Evolutionary conservation across 306 rosid species (phyloP).

Genomic region (Sophora flavescens): DNA sequence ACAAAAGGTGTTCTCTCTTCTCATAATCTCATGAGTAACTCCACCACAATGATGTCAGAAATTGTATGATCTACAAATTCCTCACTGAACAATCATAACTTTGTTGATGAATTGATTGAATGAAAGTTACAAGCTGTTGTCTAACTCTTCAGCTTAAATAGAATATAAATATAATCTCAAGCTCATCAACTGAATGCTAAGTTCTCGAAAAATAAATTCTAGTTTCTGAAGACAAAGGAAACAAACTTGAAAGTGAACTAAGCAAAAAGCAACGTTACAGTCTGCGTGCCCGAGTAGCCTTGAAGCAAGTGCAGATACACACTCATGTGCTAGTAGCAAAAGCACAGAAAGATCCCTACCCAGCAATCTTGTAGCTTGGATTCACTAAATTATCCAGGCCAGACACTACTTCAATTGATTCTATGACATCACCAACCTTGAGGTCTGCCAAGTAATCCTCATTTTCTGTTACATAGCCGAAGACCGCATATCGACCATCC

Average conservation of each 20-base stretch:
- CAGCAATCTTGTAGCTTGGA: slow-evolving; percentile 96
- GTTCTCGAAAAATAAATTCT: slow-evolving; percentile 33
- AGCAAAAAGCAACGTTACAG: slow-evolving; percentile 24
- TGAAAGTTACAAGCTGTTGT: slow-evolving; percentile 39
- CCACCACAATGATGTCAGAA: slow-evolving; percentile 18
- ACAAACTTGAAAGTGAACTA: slow-evolving; percentile 38
- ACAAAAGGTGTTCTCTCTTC: not conserved
- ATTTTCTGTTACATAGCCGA: slow-evolving; percentile 85
- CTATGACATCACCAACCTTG: slow-evolving; percentile 96
- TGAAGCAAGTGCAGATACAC: slow-evolving; percentile 29
- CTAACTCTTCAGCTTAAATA: slow-evolving; percentile 10
- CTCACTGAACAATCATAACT: slow-evolving; percentile 42
- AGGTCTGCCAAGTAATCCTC: slow-evolving; percentile 91
- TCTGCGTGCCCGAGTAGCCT: slow-evolving; percentile 35
- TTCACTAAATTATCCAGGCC: slow-evolving; percentile 87
- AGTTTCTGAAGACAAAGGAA: slow-evolving; percentile 26
- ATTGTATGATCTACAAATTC: slow-evolving; percentile 12
- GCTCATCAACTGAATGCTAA: slow-evolving; percentile 39
- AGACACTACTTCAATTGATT: slow-evolving; percentile 88
- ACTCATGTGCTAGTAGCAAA: slow-evolving; percentile 28
- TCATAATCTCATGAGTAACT: slow-evolving; percentile 4
- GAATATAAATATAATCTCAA: slow-evolving; percentile 38
- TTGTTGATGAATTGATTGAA: slow-evolving; percentile 43
- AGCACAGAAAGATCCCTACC: slow-evolving; percentile 53
- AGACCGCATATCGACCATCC: slow-evolving; percentile 94